Percentiles rank a stretch among this genome's conserved stretches.
Conservation (phyloP, 129 eudicot species). For the Flaveria bidentis region DNA sequence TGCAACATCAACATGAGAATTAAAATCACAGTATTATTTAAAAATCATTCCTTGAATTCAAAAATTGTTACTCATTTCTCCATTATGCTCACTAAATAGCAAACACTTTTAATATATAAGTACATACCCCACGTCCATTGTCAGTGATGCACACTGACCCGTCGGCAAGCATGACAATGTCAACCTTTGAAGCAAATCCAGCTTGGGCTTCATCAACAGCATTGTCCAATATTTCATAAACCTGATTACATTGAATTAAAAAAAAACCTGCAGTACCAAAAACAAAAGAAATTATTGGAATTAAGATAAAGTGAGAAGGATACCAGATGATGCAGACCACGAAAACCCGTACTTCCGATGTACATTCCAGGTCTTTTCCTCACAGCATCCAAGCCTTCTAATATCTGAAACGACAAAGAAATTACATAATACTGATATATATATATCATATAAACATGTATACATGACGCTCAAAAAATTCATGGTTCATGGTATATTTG, state of each 20-base stretch:
- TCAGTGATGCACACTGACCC: constrained; percentile 96
- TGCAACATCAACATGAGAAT: constrained; percentile 36
- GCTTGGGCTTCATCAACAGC: constrained; percentile 98
- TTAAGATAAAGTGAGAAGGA: constrained; percentile 7
- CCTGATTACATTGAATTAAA: constrained; percentile 39
- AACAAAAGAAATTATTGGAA: neutral
- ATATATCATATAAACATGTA: neutral
- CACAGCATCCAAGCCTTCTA: constrained; percentile 95
- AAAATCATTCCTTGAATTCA: neutral
- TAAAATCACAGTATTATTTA: neutral
- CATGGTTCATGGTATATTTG: neutral
- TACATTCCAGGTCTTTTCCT: constrained; percentile 98
- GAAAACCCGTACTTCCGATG: constrained; percentile 96
- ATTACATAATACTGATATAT: neutral
- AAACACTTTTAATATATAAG: constrained; percentile 3
- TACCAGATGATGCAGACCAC: constrained; percentile 97
- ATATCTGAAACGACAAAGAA: constrained; percentile 52
- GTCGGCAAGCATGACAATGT: constrained; percentile 69
- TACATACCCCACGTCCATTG: constrained; percentile 96
- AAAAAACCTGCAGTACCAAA: neutral
- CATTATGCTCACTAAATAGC: neutral
- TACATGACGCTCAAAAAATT: constrained; percentile 24
- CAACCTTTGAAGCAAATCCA: constrained; percentile 81
- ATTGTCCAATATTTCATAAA: constrained; percentile 94
- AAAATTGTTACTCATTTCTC: neutral